Evolutionary conservation across 2,329 filamentous ascomycete species (phyloP).

Genomic region (Penicillium sp.): DNA sequence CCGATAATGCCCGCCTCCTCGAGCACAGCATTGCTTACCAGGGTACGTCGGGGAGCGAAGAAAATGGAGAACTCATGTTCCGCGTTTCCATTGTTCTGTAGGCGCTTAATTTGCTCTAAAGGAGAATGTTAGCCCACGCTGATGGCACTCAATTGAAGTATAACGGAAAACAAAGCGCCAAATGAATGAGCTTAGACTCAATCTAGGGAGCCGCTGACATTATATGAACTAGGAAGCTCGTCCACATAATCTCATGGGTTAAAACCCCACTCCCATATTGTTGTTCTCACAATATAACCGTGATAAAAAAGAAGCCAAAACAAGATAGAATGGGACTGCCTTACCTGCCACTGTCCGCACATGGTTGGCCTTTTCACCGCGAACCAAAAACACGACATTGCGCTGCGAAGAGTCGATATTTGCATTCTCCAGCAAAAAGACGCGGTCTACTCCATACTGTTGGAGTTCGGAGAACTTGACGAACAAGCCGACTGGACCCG

Average conservation of each 20-base stretch:
- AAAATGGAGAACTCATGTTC: slow-evolving; percentile 97
- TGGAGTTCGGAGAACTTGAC: slow-evolving; percentile 95
- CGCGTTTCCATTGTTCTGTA: slow-evolving; percentile 84
- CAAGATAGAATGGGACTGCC: slow-evolving; percentile 40
- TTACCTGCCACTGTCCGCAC: slow-evolving; percentile 87
- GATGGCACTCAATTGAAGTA: slow-evolving; percentile 56
- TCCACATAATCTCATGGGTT: slow-evolving; percentile 67
- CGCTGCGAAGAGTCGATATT: slow-evolving; percentile 94
- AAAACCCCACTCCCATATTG: slow-evolving; percentile 37
- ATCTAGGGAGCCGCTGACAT: slow-evolving; percentile 63
- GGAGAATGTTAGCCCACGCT: slow-evolving; percentile 63
- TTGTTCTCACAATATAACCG: neutral
- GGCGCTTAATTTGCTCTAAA: slow-evolving; percentile 85
- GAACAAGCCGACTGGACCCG: slow-evolving; percentile 86
- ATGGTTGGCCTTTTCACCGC: slow-evolving; percentile 85
- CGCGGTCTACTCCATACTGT: slow-evolving; percentile 97
- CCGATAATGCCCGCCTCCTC: slow-evolving; percentile 93
- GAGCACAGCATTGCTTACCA: slow-evolving; percentile 87
- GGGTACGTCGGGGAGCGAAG: slow-evolving; percentile 90
- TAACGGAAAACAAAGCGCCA: slow-evolving; percentile 46
- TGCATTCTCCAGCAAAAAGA: slow-evolving; percentile 94
- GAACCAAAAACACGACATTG: slow-evolving; percentile 91
- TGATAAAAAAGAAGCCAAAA: slow-evolving; percentile 11
- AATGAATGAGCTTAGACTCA: slow-evolving; percentile 47
- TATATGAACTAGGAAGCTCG: slow-evolving; percentile 57